These are phyloP conservation scores for Protomyces lactucae-debilis DNA, from an alignment of 1,139 yeast genomes.

Conservation along the genomic window DNA sequence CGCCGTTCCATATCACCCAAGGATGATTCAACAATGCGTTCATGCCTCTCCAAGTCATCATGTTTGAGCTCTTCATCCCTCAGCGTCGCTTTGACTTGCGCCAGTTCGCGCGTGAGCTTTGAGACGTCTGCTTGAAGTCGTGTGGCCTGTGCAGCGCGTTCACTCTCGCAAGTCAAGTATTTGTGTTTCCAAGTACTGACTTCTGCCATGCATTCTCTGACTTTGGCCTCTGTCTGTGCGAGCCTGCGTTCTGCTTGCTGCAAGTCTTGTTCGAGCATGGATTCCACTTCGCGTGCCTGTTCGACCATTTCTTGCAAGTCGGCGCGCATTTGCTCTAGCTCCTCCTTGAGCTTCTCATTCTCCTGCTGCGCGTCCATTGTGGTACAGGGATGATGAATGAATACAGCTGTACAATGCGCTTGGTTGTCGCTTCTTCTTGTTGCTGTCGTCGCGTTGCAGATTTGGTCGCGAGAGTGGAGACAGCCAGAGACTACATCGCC, in stretches of 20 bases:
- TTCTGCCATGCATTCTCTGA: slow-evolving; percentile 34
- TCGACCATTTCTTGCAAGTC: slow-evolving; percentile 13
- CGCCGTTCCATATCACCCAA: slow-evolving; percentile 38
- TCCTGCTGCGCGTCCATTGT: slow-evolving; percentile 34
- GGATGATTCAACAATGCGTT: slow-evolving; percentile 35
- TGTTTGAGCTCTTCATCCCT: slow-evolving; percentile 43
- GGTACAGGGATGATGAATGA: not conserved
- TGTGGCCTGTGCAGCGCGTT: slow-evolving; percentile 36
- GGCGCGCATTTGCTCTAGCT: slow-evolving; percentile 40
- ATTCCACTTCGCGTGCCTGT: slow-evolving; percentile 39
- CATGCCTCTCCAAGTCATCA: slow-evolving; percentile 42
- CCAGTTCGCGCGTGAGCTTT: slow-evolving; percentile 36
- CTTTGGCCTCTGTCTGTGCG: slow-evolving; percentile 34
- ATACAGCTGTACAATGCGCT: too few species aligned
- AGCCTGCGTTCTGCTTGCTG: slow-evolving; percentile 36
- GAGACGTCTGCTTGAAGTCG: slow-evolving; percentile 37
- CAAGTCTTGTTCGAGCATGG: slow-evolving; percentile 40
- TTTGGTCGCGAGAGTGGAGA: too few species aligned
- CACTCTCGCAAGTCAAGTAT: slow-evolving; percentile 36
- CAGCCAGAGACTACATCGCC: too few species aligned
- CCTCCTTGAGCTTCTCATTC: slow-evolving; percentile 40
- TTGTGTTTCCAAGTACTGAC: slow-evolving; percentile 36
- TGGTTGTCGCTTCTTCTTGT: too few species aligned
- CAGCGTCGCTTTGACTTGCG: slow-evolving; percentile 33
- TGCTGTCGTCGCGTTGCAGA: too few species aligned